These are phyloP conservation scores for Lactifluus piperatus DNA, from an alignment of 768 basidiomycete genomes.

Conservation along the genomic window DNA sequence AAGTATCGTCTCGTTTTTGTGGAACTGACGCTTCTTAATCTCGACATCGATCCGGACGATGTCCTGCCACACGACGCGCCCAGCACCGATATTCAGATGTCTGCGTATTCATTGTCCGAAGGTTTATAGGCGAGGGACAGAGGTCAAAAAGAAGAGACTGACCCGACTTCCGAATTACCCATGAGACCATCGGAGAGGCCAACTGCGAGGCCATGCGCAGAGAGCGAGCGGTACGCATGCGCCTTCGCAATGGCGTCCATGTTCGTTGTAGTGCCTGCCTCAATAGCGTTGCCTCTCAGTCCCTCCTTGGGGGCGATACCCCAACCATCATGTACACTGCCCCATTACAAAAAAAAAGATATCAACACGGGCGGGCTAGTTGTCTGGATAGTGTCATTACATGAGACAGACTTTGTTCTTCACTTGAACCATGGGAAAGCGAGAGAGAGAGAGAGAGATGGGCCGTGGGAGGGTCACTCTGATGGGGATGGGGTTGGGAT, in stretches of 20 bases:
- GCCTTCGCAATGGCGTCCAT: constrained; percentile 84
- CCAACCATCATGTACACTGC: constrained; percentile 94
- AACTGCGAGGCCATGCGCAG: constrained; percentile 87
- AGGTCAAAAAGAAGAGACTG: constrained; percentile 26
- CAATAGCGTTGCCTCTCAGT: constrained; percentile 82
- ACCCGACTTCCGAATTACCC: constrained; percentile 99
- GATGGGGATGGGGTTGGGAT: no score
- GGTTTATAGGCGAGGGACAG: not conserved
- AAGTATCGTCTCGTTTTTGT: constrained; percentile 67
- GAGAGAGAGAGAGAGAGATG: not conserved
- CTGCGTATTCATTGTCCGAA: constrained; percentile 32
- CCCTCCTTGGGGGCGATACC: constrained; percentile 63
- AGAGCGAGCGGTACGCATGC: constrained; percentile 61
- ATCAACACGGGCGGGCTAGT: not conserved
- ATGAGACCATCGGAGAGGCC: constrained; percentile 90
- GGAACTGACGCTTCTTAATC: constrained; percentile 83
- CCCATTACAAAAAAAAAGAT: not conserved
- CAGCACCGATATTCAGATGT: constrained; percentile 92
- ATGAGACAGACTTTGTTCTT: constrained; percentile 91
- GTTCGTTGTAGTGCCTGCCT: constrained; percentile 71
- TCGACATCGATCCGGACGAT: constrained; percentile 91
- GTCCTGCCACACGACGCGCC: constrained; percentile 95
- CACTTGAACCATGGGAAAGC: constrained; percentile 38
- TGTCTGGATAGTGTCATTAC: constrained; percentile 30
- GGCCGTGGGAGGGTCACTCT: not conserved